These are phyloP conservation scores for Mallotus nudiflorus DNA, from an alignment of 345 rosid species.

Conservation along the genomic window DNA sequence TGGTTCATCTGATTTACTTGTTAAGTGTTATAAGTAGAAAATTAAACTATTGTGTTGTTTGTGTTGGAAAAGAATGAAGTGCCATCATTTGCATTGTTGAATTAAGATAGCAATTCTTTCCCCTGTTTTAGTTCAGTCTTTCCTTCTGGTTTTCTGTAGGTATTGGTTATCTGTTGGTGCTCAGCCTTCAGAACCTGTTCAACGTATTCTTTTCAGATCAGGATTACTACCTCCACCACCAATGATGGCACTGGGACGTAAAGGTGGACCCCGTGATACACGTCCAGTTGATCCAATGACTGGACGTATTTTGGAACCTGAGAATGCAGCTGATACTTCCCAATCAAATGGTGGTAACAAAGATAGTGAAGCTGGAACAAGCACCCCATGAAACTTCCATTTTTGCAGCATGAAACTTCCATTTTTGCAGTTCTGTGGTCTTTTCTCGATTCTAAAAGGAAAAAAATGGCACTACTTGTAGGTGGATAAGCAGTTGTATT, in stretches of 20 bases:
- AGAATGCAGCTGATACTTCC: conserved; percentile 27
- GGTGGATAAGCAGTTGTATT: too few relatives aligned
- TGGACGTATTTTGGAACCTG: conserved; percentile 50
- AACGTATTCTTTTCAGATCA: conserved; percentile 75
- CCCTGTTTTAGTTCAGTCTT: neutral
- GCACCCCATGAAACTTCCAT: conserved; percentile 12
- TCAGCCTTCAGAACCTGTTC: conserved; percentile 86
- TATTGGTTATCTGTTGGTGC: conserved; percentile 98
- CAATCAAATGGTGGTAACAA: conserved; percentile 16
- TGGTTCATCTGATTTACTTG: neutral
- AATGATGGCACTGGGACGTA: conserved; percentile 79
- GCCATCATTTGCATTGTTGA: neutral
- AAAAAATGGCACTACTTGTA: too few relatives aligned
- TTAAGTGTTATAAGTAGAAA: neutral
- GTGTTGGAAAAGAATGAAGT: neutral
- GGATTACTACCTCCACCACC: conserved; percentile 91
- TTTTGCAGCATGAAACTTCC: too few relatives aligned
- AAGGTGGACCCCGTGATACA: conserved; percentile 69
- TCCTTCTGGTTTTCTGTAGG: conserved; percentile 36
- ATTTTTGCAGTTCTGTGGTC: neutral
- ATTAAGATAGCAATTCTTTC: neutral
- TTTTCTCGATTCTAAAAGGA: neutral
- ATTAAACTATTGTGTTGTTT: neutral
- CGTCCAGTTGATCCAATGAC: conserved; percentile 82
- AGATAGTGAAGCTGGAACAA: conserved; percentile 1